Base-by-base conservation (phyloP, 805 yeast genomes). In the Debaryomyces maramus region DNA sequence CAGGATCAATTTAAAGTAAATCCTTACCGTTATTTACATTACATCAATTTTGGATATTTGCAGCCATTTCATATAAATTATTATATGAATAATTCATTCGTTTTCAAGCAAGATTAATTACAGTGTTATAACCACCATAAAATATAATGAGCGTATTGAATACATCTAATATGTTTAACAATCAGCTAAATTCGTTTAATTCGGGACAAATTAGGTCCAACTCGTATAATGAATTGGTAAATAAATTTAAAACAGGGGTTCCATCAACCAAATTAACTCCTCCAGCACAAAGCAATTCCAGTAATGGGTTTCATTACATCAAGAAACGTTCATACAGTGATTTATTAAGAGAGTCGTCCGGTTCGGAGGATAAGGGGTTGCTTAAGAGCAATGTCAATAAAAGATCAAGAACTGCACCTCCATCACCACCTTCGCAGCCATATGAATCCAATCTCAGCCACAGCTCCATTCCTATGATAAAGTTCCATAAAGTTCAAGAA, bases 401-500 rank as follows among this genome's bases (percentile, higher is more conserved):
- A 50, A 56, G 73, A 36, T 60, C 73, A n/a, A 60, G 67, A 50
- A 70, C 76, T 7, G 75, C 76, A 3, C 76, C 77, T 23, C 72
- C 76, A 9, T 67, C 72, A 13, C 67, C 68, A 8, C 70, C 67
- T n/a, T 51, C 48, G 8, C 54, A 48, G 1, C 45, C 52, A 6
- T 40, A 30, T 5, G 17, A 23, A 14, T 19, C 23, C n/a, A 10
- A 23, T 16, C 16, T 4, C 7, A 9, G n/a, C 8, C 29, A 5
- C 14, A 30, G 19, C 30, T 9, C 22, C 5, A 21, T 13, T 16
- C 42, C 29, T 19, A 11, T n/a, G 16, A 3, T 19, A 13, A 17
- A 33, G 14, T 24, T 33, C 27, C 27, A 36, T 15, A 30, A 14
- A 26, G 8, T 23, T 18, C 11, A 19, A 20, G 11, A 31, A 14